A percentile compares a stretch with the other conserved stretches of the same genome.
Evolutionary conservation across 2,329 filamentous ascomycete genomes (phyloP).

Genomic region (Aspergillus quadricinctus): DNA sequence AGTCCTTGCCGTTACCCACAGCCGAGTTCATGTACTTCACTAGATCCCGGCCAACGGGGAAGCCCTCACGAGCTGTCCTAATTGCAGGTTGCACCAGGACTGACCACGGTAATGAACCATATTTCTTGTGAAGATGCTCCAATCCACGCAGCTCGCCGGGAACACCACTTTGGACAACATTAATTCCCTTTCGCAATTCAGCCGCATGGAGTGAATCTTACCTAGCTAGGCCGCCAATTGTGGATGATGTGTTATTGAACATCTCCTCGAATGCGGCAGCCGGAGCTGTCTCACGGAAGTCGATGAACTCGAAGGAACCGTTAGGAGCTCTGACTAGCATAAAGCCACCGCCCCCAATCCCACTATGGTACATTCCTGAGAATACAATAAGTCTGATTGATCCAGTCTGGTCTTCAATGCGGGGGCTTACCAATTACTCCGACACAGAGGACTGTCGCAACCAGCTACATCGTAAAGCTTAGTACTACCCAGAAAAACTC

Average conservation of each 20-base stretch:
- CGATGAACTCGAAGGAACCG: conserved; percentile 78
- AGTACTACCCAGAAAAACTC: conserved; percentile 8
- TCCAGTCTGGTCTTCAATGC: neutral
- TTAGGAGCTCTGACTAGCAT: conserved; percentile 70
- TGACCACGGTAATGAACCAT: conserved; percentile 63
- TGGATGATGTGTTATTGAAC: conserved; percentile 64
- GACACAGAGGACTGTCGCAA: conserved; percentile 70
- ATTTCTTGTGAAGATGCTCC: conserved; percentile 66
- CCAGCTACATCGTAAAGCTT: conserved; percentile 42
- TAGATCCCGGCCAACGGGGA: conserved; percentile 68
- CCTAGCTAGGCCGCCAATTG: conserved; percentile 67
- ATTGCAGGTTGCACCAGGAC: conserved; percentile 70
- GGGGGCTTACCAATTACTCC: conserved; percentile 57
- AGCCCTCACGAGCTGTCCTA: conserved; percentile 68
- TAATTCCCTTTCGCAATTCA: neutral
- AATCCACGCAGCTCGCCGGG: conserved; percentile 67
- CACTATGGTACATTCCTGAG: conserved; percentile 67
- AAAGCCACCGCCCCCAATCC: conserved; percentile 88
- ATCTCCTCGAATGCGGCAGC: conserved; percentile 78
- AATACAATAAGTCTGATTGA: neutral
- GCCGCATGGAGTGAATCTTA: conserved; percentile 17
- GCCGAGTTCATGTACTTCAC: conserved; percentile 65
- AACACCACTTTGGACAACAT: conserved; percentile 45
- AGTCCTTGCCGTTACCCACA: conserved; percentile 51
- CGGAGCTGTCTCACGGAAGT: conserved; percentile 86